Evolutionary conservation across 805 yeast species (phyloP).

Genomic region (Grigorovia jiainica): DNA sequence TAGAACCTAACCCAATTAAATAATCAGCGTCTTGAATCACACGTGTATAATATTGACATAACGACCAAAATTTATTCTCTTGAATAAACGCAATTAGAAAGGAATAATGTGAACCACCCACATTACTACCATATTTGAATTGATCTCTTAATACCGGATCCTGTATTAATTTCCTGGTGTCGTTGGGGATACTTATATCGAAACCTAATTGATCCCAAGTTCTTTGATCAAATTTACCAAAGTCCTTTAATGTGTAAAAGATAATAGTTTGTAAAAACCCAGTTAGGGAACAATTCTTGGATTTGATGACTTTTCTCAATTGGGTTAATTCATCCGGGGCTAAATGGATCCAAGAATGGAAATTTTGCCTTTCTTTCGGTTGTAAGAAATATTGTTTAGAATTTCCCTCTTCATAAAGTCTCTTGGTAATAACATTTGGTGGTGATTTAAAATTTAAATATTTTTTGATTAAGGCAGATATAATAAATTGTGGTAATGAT

Average conservation of each 20-base stretch:
- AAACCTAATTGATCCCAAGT: slow-evolving; percentile 13
- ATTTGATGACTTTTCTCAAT: slow-evolving; percentile 9
- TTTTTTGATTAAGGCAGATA: slow-evolving; percentile 8
- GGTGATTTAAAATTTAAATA: slow-evolving; percentile 12
- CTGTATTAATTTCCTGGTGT: slow-evolving; percentile 13
- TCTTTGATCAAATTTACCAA: slow-evolving; percentile 12
- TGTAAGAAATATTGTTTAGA: background rate
- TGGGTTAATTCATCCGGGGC: slow-evolving; percentile 5
- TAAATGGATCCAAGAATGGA: slow-evolving; percentile 10
- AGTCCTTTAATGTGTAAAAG: slow-evolving; percentile 12
- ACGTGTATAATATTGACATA: slow-evolving; percentile 13
- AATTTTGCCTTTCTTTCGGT: slow-evolving; percentile 6
- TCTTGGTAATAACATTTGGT: slow-evolving; percentile 1
- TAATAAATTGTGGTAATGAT: slow-evolving; percentile 9
- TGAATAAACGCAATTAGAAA: slow-evolving; percentile 15
- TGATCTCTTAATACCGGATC: slow-evolving; percentile 8
- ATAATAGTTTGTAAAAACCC: slow-evolving; percentile 21
- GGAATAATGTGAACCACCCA: slow-evolving; percentile 21
- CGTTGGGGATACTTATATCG: slow-evolving; percentile 18
- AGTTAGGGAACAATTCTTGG: slow-evolving; percentile 15
- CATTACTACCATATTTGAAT: slow-evolving; percentile 19
- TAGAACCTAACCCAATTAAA: slow-evolving; percentile 14
- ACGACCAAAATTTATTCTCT: slow-evolving; percentile 12
- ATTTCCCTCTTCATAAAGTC: background rate
- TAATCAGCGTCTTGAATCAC: slow-evolving; percentile 12